phyloP scores from a whole-genome alignment of 108 stramenopile genomes.

The Cyclostephanos tholiformis region DNA sequence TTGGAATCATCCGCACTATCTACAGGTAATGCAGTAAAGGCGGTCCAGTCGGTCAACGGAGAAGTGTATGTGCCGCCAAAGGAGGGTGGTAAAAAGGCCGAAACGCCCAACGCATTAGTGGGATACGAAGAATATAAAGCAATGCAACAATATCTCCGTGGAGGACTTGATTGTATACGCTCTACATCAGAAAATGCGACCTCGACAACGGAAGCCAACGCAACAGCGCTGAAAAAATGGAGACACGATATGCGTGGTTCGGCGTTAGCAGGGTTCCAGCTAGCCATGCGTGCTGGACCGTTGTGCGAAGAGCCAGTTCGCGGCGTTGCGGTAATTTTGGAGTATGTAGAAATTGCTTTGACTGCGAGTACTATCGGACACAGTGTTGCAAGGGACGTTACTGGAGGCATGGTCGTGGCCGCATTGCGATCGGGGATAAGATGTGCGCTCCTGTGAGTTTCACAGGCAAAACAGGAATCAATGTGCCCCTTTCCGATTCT shows the following conservation, averaged over 20 bases:
- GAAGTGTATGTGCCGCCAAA: conserved; percentile 49
- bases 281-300: conserved; percentile 79
- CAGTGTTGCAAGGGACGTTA: conserved; percentile 56
- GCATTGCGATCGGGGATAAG: conserved; percentile 80
- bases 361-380: conserved; percentile 26
- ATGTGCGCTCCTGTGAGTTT: conserved; percentile 69
- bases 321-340: conserved; percentile 76
- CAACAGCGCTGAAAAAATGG: conserved; percentile 67
- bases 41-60: conserved; percentile 45
- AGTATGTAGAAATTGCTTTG: conserved; percentile 83
- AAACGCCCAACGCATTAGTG: neutral
- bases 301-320: conserved; percentile 89
- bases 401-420: conserved; percentile 80
- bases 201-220: conserved; percentile 34
- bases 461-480: neutral
- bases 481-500: neutral
- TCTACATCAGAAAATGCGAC: neutral
- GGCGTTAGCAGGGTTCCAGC: conserved; percentile 80
- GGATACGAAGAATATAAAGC: conserved; percentile 24
- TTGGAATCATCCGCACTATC: conserved; percentile 39
- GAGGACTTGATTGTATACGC: conserved; percentile 12
- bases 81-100: conserved; percentile 18
- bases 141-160: conserved; percentile 16
- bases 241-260: conserved; percentile 75
- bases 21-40: conserved; percentile 37